Evolutionary conservation across 2,329 filamentous ascomycete species (phyloP).

Genomic region (Penicillium sp.): DNA sequence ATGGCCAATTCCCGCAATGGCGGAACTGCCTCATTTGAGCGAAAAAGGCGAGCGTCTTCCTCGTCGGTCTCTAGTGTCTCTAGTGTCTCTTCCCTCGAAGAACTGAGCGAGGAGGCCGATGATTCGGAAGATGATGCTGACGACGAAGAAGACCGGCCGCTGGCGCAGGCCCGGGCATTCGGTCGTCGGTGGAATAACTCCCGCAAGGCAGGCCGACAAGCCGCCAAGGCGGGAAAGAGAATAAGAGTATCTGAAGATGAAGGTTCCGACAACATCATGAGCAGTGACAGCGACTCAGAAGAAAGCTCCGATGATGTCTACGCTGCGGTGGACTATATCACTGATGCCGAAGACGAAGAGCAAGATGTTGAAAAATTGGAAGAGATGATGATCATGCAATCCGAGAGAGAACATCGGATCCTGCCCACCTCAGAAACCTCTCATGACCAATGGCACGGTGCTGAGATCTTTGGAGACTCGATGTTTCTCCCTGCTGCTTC

Average conservation of each 20-base stretch:
- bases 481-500: slow-evolving; percentile 42
- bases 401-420: slow-evolving; percentile 37
- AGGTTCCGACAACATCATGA: slow-evolving; percentile 30
- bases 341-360: slow-evolving; percentile 77
- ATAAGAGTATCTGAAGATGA: slow-evolving; percentile 38
- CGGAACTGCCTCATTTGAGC: slow-evolving; percentile 23
- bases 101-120: slow-evolving; percentile 38
- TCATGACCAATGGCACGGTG: slow-evolving; percentile 54
- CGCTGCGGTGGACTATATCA: slow-evolving; percentile 76
- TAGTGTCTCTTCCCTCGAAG: slow-evolving; percentile 37
- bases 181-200: slow-evolving; percentile 32
- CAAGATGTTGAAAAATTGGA: slow-evolving; percentile 75
- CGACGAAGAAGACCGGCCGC: slow-evolving; percentile 46
- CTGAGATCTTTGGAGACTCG: slow-evolving; percentile 47
- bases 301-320: slow-evolving; percentile 67
- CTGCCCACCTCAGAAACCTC: slow-evolving; percentile 26
- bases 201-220: slow-evolving; percentile 44
- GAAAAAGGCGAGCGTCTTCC: slow-evolving; percentile 37
- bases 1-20: slow-evolving; percentile 26
- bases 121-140: slow-evolving; percentile 43
- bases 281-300: slow-evolving; percentile 34
- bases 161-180: slow-evolving; percentile 45
- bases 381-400: slow-evolving; percentile 69
- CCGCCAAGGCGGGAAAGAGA: slow-evolving; percentile 30
- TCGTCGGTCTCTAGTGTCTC: slow-evolving; percentile 41